Percentiles rank a stretch among this genome's conserved stretches.
Evolutionary conservation across 257 asterid genomes (phyloP).

Genomic region (Salvia hispanica): DNA sequence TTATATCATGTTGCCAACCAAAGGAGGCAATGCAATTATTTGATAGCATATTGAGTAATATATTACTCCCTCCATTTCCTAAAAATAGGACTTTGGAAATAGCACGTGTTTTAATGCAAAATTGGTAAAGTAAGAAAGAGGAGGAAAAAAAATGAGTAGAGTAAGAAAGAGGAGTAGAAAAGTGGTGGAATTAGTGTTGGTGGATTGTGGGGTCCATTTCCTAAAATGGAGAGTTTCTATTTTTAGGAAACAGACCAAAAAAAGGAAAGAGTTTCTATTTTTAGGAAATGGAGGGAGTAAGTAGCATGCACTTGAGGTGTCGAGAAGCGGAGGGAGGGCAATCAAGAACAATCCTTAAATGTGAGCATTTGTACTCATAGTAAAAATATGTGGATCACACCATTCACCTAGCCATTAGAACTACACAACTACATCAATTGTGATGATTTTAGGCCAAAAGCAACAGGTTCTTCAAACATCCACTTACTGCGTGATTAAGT

Average conservation of each 20-base stretch:
- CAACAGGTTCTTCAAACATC: slow-evolving; percentile 10
- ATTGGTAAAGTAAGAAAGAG: too few relatives aligned
- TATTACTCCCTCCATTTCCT: too few relatives aligned
- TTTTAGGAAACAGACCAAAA: too few relatives aligned
- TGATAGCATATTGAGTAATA: not conserved
- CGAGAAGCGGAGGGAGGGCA: slow-evolving; percentile 25
- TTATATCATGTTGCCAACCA: slow-evolving; percentile 11
- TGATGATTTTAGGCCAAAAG: slow-evolving; percentile 18
- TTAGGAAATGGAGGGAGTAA: too few relatives aligned
- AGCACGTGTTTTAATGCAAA: too few relatives aligned
- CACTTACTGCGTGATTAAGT: slow-evolving; percentile 70
- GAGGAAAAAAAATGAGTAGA: too few relatives aligned
- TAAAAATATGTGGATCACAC: not conserved
- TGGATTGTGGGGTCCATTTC: too few relatives aligned
- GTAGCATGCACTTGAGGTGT: slow-evolving; percentile 1
- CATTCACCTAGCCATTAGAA: slow-evolving; percentile 6
- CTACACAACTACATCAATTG: slow-evolving; percentile 20
- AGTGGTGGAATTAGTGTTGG: too few relatives aligned
- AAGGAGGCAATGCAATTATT: slow-evolving; percentile 2
- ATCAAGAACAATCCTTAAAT: slow-evolving; percentile 9
- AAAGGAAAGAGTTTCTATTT: too few relatives aligned
- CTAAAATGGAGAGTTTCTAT: too few relatives aligned
- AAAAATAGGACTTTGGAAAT: too few relatives aligned
- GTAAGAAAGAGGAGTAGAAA: too few relatives aligned
- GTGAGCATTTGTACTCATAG: slow-evolving; percentile 1